phyloP scores from a whole-genome alignment of 2,329 filamentous ascomycete genomes.

The Zymoseptoria tritici region DNA sequence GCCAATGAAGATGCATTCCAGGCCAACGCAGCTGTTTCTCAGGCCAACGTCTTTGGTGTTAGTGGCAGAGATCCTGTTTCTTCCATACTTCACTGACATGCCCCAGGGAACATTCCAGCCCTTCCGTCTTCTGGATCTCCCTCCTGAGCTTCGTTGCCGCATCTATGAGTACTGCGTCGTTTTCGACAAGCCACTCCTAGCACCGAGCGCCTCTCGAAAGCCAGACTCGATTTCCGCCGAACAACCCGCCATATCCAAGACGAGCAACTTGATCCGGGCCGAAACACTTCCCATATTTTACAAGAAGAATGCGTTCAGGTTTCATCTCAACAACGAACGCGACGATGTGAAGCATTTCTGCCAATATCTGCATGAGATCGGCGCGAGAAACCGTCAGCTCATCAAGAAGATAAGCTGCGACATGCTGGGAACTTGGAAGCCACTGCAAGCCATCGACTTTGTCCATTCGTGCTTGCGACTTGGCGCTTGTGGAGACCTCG shows the following conservation, averaged over 20 bases:
- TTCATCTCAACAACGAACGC: neutral
- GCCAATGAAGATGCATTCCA: too few species aligned
- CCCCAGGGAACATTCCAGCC: neutral
- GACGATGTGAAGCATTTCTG: too few species aligned
- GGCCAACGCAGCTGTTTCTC: neutral
- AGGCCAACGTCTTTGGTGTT: neutral
- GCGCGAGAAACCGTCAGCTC: too few species aligned
- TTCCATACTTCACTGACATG: neutral
- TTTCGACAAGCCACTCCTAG: neutral
- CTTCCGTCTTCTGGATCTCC: neutral
- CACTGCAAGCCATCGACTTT: too few species aligned
- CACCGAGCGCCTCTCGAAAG: too few species aligned
- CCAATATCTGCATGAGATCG: too few species aligned
- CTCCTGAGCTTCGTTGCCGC: neutral
- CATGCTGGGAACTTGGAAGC: too few species aligned
- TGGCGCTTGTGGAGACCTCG: too few species aligned
- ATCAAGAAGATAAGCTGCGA: too few species aligned
- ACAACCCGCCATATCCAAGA: conserved; percentile 2
- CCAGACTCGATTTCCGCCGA: too few species aligned
- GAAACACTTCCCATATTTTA: conserved; percentile 12
- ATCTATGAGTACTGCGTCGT: neutral
- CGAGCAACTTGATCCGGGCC: conserved; percentile 4
- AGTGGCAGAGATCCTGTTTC: neutral
- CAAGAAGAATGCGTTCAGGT: neutral
- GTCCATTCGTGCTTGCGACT: too few species aligned